A percentile compares a stretch with the other conserved stretches of the same genome.
Conservation (phyloP, 225 moss, liverwort and hornwort species). For the Marchantia polymorpha region DNA sequence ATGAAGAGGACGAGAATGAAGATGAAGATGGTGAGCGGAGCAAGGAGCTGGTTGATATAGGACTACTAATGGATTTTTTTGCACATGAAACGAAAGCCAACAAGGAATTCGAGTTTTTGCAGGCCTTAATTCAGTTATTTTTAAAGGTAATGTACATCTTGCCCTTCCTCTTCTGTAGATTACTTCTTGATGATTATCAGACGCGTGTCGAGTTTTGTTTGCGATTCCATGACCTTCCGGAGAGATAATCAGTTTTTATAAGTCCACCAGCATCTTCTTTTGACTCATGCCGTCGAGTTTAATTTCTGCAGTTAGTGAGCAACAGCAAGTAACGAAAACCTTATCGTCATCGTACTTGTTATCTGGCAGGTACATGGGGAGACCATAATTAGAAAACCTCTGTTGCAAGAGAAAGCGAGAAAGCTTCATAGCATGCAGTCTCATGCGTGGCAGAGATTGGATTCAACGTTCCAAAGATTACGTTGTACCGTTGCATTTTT, state of each 20-base stretch:
- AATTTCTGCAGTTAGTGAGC: not conserved
- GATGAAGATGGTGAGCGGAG: conserved; percentile 34
- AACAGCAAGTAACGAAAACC: not conserved
- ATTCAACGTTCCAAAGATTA: conserved; percentile 76
- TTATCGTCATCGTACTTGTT: not conserved
- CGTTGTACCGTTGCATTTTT: conserved; percentile 65
- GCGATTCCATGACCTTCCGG: not conserved
- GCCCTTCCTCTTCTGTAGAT: not conserved
- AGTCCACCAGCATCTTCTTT: not conserved
- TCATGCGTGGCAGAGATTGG: conserved; percentile 74
- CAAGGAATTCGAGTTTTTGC: conserved; percentile 88
- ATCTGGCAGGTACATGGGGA: conserved; percentile 72
- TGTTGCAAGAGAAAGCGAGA: conserved; percentile 68
- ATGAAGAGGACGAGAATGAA: conserved; percentile 56
- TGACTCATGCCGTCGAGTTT: not conserved
- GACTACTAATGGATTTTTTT: conserved; percentile 79
- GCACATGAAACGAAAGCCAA: conserved; percentile 59
- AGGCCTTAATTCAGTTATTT: conserved; percentile 77
- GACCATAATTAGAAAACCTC: conserved; percentile 49
- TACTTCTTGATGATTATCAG: not conserved
- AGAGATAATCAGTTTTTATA: not conserved
- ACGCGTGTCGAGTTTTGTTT: not conserved
- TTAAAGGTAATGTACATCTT: conserved; percentile 46
- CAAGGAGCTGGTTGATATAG: conserved; percentile 66
- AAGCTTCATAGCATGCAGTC: conserved; percentile 66